Evolutionary conservation across 495 filamentous ascomycete genomes (phyloP).

Genomic region (Aspergillus biplanus): DNA sequence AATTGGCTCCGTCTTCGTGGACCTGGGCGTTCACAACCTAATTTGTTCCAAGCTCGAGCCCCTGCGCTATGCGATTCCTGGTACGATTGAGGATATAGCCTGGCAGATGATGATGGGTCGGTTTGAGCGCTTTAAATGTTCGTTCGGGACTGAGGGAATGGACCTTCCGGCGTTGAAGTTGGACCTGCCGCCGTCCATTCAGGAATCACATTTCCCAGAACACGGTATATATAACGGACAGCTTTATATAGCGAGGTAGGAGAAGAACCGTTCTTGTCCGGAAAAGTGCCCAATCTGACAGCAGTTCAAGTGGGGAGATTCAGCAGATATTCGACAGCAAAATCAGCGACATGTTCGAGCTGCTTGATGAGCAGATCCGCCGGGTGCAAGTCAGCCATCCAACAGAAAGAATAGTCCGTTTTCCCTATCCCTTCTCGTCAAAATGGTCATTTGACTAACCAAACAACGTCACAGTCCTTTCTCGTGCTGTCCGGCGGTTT

Average conservation of each 20-base stretch:
- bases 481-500: conserved; percentile 68
- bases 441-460: no score
- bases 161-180: conserved; percentile 2
- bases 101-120: conserved; percentile 18
- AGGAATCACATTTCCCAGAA: conserved; percentile 10
- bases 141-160: conserved; percentile 12
- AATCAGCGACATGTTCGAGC: conserved; percentile 52
- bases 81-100: conserved; percentile 8
- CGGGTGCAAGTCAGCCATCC: conserved; percentile 51
- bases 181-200: not conserved
- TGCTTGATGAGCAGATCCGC: conserved; percentile 58
- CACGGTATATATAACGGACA: conserved; percentile 12
- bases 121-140: conserved; percentile 20
- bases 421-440: not conserved
- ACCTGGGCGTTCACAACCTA: conserved; percentile 7
- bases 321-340: conserved; percentile 54
- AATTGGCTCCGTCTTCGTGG: conserved; percentile 17
- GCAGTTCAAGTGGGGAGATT: conserved; percentile 9
- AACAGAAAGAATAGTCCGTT: conserved; percentile 48
- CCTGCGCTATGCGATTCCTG: not conserved
- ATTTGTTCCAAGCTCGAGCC: conserved; percentile 11
- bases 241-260: conserved; percentile 8
- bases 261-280: not conserved
- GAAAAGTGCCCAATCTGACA: no score
- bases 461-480: conserved; percentile 24